A percentile compares a stretch with the other conserved stretches of the same genome.
These are phyloP conservation scores for Trichoderma hamatum DNA, from an alignment of 2,329 filamentous ascomycete genomes.

Conservation along the genomic window DNA sequence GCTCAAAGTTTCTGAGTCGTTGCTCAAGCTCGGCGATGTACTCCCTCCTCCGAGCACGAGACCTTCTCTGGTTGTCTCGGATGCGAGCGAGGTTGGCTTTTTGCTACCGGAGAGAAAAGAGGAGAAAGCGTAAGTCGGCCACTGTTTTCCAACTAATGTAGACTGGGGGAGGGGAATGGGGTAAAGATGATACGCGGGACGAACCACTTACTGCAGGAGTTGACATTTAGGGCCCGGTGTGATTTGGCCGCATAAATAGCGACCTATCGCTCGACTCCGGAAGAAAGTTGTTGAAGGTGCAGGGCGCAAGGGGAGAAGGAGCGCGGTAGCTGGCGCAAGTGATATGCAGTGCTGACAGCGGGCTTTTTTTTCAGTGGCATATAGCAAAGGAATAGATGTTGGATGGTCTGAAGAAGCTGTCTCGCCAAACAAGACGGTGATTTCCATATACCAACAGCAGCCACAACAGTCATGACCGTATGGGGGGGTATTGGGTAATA, in stretches of 20 bases:
- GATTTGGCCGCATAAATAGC: slow-evolving; percentile 28
- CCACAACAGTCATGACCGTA: slow-evolving; percentile 24
- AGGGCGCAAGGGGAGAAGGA: slow-evolving; percentile 22
- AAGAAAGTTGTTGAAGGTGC: slow-evolving; percentile 15
- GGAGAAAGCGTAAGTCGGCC: slow-evolving; percentile 19
- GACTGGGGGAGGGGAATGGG: slow-evolving; percentile 30
- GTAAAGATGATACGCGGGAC: slow-evolving; percentile 13
- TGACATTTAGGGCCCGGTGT: slow-evolving; percentile 31
- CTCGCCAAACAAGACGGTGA: slow-evolving; percentile 20
- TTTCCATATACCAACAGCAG: slow-evolving; percentile 22
- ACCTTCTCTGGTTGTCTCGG: slow-evolving; percentile 76
- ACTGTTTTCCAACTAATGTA: neutral
- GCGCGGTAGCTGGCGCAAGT: slow-evolving; percentile 6
- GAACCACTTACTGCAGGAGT: slow-evolving; percentile 32
- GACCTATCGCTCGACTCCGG: slow-evolving; percentile 25
- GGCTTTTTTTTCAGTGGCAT: slow-evolving; percentile 20
- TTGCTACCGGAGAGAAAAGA: slow-evolving; percentile 36
- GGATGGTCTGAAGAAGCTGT: slow-evolving; percentile 21
- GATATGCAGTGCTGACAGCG: neutral
- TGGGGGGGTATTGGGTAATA: neutral
- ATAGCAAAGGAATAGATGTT: slow-evolving; percentile 19
- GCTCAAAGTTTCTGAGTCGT: slow-evolving; percentile 62
- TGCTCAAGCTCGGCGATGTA: slow-evolving; percentile 72
- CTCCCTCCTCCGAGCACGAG: slow-evolving; percentile 73
- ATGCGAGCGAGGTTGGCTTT: slow-evolving; percentile 58